These are phyloP conservation scores for Mortierella sp. DNA, from an alignment of 371 early-diverging fungal species.

Conservation along the genomic window DNA sequence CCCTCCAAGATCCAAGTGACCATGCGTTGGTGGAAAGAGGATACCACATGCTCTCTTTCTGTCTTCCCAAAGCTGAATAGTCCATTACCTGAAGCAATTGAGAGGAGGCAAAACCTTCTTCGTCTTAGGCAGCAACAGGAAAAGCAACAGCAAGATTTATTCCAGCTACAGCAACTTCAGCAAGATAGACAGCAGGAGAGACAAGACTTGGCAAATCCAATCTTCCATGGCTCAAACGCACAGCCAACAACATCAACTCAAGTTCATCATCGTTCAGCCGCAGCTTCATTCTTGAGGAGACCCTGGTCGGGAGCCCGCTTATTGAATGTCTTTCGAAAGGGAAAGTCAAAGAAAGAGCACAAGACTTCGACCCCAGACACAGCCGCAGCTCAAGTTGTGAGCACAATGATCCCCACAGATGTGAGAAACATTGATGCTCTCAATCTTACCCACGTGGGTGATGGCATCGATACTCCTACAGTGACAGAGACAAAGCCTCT, in stretches of 20 bases:
- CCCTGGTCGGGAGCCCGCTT: constrained; percentile 43
- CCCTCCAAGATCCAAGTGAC: constrained; percentile 44
- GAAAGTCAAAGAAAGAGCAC: constrained; percentile 14
- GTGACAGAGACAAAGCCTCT: constrained; percentile 27
- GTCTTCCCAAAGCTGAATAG: constrained; percentile 50
- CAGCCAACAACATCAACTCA: constrained; percentile 1
- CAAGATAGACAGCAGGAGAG: constrained; percentile 5
- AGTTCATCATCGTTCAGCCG: constrained; percentile 12
- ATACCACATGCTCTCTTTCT: constrained; percentile 34
- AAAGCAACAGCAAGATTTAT: constrained; percentile 5
- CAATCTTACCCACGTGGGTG: neutral
- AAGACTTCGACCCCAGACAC: neutral
- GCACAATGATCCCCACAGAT: constrained; percentile 1
- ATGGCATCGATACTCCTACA: neutral
- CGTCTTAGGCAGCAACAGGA: constrained; percentile 22
- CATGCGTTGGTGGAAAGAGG: constrained; percentile 57
- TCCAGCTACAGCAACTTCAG: constrained; percentile 7
- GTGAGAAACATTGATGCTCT: neutral
- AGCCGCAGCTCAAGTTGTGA: constrained; percentile 1
- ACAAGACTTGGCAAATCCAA: neutral
- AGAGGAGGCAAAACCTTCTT: constrained; percentile 18
- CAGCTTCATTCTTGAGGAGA: constrained; percentile 24
- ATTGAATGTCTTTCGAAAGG: constrained; percentile 23
- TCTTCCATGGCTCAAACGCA: neutral
- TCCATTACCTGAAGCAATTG: constrained; percentile 28